These are phyloP conservation scores for Furculomyces boomerangus DNA, from an alignment of 371 early-diverging fungal genomes.

Conservation along the genomic window DNA sequence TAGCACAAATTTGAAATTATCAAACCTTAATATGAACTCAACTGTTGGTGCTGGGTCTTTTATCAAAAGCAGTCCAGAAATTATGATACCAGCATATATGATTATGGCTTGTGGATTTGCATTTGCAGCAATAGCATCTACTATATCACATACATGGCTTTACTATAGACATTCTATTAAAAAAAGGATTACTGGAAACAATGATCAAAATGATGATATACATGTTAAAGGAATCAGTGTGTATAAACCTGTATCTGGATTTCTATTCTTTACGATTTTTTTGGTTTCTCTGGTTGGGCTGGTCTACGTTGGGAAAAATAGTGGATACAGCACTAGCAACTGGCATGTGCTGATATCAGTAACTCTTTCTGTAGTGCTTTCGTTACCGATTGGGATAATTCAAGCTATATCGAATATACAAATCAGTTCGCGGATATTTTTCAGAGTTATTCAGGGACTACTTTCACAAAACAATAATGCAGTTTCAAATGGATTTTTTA, in stretches of 20 bases:
- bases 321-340: slow-evolving; percentile 27
- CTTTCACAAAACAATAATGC: slow-evolving; percentile 13
- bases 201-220: slow-evolving; percentile 27
- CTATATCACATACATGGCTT: slow-evolving; percentile 31
- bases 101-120: slow-evolving; percentile 34
- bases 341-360: slow-evolving; percentile 17
- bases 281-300: slow-evolving; percentile 22
- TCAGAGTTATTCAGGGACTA: not conserved
- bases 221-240: slow-evolving; percentile 39
- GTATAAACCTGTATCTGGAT: slow-evolving; percentile 39
- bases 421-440: not conserved
- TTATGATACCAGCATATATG: slow-evolving; percentile 26
- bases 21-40: too few species aligned
- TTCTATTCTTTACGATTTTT: slow-evolving; percentile 41
- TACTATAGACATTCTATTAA: slow-evolving; percentile 39
- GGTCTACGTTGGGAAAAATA: slow-evolving; percentile 4
- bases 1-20: slow-evolving; percentile 36
- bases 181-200: slow-evolving; percentile 27
- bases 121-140: slow-evolving; percentile 35
- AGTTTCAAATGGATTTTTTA: slow-evolving; percentile 33
- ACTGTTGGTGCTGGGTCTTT: too few species aligned
- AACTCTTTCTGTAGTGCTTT: slow-evolving; percentile 30
- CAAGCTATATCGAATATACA: slow-evolving; percentile 5
- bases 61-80: too few species aligned
- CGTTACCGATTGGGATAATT: slow-evolving; percentile 53